Evolutionary conservation across 2,329 filamentous ascomycete species (phyloP).

Genomic region (Botryosphaeria dothidea): DNA sequence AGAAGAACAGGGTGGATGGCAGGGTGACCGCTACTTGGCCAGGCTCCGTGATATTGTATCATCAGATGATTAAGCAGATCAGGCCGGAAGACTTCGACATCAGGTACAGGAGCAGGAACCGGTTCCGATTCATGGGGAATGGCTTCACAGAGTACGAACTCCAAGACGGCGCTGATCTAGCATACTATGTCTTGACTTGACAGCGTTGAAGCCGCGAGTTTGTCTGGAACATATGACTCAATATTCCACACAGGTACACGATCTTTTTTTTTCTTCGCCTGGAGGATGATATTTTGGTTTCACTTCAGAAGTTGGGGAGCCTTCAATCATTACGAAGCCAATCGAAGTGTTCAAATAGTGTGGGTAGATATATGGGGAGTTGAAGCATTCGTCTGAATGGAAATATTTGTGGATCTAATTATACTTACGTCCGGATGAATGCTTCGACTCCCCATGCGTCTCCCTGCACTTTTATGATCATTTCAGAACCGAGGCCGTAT

Average conservation of each 20-base stretch:
- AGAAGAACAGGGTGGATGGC: constrained; percentile 31
- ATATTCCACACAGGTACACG: too few relatives aligned
- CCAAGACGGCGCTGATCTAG: background rate
- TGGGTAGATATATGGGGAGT: too few relatives aligned
- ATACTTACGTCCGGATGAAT: background rate
- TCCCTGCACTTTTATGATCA: too few relatives aligned
- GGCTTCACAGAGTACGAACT: constrained; percentile 35
- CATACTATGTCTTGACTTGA: background rate
- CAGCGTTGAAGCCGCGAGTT: too few relatives aligned
- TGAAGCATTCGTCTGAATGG: too few relatives aligned
- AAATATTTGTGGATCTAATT: background rate
- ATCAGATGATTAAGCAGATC: constrained; percentile 35
- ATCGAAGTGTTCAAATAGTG: too few relatives aligned
- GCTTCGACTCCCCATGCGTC: background rate
- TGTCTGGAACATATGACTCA: too few relatives aligned
- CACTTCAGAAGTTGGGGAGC: too few relatives aligned
- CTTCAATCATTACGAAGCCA: too few relatives aligned
- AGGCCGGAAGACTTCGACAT: constrained; percentile 43
- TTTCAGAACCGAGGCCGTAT: too few relatives aligned
- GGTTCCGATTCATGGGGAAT: constrained; percentile 45
- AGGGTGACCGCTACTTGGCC: constrained; percentile 49
- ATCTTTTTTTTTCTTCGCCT: too few relatives aligned
- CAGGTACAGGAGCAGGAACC: constrained; percentile 41
- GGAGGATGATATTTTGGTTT: too few relatives aligned
- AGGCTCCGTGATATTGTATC: constrained; percentile 45